Conservation (phyloP, 2,329 filamentous ascomycete species). For the Daldinia eschscholtzii region DNA sequence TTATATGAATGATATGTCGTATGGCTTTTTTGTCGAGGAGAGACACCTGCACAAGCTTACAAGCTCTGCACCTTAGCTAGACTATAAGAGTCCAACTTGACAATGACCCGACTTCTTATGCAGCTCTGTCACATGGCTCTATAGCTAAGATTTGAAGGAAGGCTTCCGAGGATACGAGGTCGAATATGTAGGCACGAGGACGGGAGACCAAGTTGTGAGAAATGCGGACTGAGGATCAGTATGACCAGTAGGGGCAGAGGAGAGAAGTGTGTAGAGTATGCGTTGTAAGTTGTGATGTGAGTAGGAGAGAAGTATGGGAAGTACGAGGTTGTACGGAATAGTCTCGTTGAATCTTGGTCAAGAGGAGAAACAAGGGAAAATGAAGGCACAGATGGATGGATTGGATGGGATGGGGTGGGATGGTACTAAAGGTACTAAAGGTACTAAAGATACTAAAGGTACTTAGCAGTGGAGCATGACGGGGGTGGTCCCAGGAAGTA, state of each 20-base stretch:
- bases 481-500: constrained; percentile 40
- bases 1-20: constrained; percentile 33
- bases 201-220: background rate
- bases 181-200: constrained; percentile 11
- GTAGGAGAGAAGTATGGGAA: constrained; percentile 37
- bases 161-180: constrained; percentile 24
- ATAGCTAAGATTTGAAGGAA: constrained; percentile 32
- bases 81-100: constrained; percentile 53
- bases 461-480: constrained; percentile 41
- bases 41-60: constrained; percentile 50
- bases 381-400: constrained; percentile 44
- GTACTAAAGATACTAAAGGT: constrained; percentile 22
- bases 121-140: constrained; percentile 51
- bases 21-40: constrained; percentile 36
- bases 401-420: constrained; percentile 39
- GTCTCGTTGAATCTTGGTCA: constrained; percentile 48
- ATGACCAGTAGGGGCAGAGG: constrained; percentile 24
- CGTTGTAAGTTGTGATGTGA: constrained; percentile 19
- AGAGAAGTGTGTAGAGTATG: constrained; percentile 26
- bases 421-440: constrained; percentile 24
- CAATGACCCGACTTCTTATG: constrained; percentile 51
- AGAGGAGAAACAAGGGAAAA: constrained; percentile 50
- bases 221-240: constrained; percentile 26
- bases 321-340: constrained; percentile 49
- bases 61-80: constrained; percentile 51